A percentile compares a stretch with the other conserved stretches of the same genome.
Conservation (phyloP, 1,284 basidiomycete genomes). For the Phellopilus nigrolimitatus region DNA sequence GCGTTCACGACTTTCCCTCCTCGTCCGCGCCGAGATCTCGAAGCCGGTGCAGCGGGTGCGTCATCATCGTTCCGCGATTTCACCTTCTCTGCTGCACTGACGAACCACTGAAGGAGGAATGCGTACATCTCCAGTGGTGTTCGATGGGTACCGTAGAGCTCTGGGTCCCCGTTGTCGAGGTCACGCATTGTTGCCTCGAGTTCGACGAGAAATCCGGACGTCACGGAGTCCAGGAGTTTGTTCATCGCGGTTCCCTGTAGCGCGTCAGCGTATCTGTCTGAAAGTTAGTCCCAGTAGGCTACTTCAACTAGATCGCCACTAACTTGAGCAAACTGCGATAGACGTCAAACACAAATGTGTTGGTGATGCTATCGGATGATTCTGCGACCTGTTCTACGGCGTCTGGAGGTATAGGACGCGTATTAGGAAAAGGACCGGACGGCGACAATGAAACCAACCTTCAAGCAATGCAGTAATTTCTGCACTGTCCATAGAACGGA, state of each 20-base stretch:
- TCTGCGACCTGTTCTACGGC: conserved; percentile 75
- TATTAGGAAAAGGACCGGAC: conserved; percentile 7
- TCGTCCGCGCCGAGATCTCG: conserved; percentile 50
- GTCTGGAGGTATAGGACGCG: conserved; percentile 34
- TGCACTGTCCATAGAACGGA: conserved; percentile 41
- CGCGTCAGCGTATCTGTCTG: conserved; percentile 41
- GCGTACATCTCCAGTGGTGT: conserved; percentile 81
- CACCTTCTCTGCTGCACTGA: conserved; percentile 69
- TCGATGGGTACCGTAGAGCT: conserved; percentile 66
- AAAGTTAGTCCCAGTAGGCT: not conserved
- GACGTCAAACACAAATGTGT: conserved; percentile 69
- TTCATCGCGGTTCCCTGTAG: conserved; percentile 60
- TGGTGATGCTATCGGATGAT: conserved; percentile 62
- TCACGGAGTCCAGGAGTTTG: conserved; percentile 75
- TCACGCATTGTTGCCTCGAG: conserved; percentile 64
- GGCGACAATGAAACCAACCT: conserved; percentile 34
- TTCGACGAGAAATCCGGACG: conserved; percentile 66
- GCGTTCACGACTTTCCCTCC: conserved; percentile 52
- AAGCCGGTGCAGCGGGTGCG: conserved; percentile 36
- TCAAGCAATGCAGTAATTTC: conserved; percentile 45
- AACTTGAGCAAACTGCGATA: conserved; percentile 73
- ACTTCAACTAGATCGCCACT: conserved; percentile 12
- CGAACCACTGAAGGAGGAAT: conserved; percentile 86
- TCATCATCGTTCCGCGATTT: conserved; percentile 52
- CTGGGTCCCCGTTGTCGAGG: conserved; percentile 66